These are phyloP conservation scores for Aspergillus carbonarius DNA, from an alignment of 2,329 filamentous ascomycete genomes.

Conservation along the genomic window DNA sequence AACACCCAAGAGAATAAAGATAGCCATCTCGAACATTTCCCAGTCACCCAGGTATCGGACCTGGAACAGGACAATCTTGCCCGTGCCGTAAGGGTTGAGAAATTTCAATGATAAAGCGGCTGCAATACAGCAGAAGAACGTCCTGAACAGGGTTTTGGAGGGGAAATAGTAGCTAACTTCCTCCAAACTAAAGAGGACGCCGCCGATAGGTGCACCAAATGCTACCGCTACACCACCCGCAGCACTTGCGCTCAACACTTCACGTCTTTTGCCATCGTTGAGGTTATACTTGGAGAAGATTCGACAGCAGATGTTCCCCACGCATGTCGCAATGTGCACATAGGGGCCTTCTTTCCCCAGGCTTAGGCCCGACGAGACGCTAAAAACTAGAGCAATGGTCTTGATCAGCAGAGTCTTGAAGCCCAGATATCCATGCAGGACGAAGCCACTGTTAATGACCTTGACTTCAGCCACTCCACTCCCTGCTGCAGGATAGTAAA, in stretches of 20 bases:
- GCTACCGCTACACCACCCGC: conserved; percentile 91
- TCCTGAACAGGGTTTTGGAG: conserved; percentile 93
- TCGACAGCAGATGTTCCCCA: conserved; percentile 92
- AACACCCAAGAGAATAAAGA: conserved; percentile 82
- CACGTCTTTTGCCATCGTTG: conserved; percentile 91
- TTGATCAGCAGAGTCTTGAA: conserved; percentile 85
- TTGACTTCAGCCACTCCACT: conserved; percentile 97
- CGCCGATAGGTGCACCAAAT: conserved; percentile 86
- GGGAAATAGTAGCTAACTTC: conserved; percentile 97
- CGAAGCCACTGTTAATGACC: conserved; percentile 96
- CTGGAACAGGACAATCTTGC: conserved; percentile 95
- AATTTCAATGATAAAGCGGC: conserved; percentile 92
- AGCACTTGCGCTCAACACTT: conserved; percentile 88
- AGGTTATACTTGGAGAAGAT: conserved; percentile 91
- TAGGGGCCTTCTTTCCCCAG: conserved; percentile 94
- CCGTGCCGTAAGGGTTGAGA: conserved; percentile 90
- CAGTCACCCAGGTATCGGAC: conserved; percentile 88
- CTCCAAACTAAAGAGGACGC: conserved; percentile 88
- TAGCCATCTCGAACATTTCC: conserved; percentile 85
- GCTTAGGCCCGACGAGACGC: conserved; percentile 88
- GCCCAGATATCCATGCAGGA: conserved; percentile 92
- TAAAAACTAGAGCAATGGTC: conserved; percentile 76
- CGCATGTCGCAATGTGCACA: conserved; percentile 94
- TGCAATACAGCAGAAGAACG: conserved; percentile 95
- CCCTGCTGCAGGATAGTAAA: conserved; percentile 93